Base-by-base conservation (phyloP, 2,329 filamentous ascomycete species). In the Diaporthe aspalathi region DNA sequence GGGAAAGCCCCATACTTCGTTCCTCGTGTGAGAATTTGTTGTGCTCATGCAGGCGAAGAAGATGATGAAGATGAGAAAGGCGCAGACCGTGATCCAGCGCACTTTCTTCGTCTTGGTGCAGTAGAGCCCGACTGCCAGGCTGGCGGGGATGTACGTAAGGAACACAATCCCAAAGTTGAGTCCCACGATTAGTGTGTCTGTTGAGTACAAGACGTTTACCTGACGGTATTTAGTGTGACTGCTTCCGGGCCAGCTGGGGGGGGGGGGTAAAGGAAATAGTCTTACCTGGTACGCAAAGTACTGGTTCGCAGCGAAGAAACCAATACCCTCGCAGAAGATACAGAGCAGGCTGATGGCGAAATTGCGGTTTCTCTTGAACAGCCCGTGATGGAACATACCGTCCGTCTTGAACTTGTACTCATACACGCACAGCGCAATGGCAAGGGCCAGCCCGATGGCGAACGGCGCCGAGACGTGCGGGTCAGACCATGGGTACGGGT, bases 271-370 rank as follows among this genome's bases (percentile, higher is more conserved):
- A 7, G 3, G 29, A 11, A 9, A 14, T 29, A 6, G 5, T 20
- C 50, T 49, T 40, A 68, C 67, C 74, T 84, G 76, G 62, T 81
- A 83, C n/a, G 81, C 78, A 49, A 83, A 83, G 75, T 84, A 84
- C 68, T 77, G 81, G 73, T 83, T 84, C n/a, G 78, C 79, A 0
- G 81, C 79, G 66, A 83, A 83, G 72, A 83, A 83, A 17, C 78
- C 78, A 0, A 83, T 65, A 17, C 82, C 82, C 66, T 83, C 82
- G 16, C 76, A 75, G 49, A 82, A 82, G 22, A 83, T 76, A 49
- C 79, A 81, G 11, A 79, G 53, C 2, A 81, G 70, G 0, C 79
- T 76, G 68, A 84, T 78, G 22, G 78, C 38, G 67, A 83, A 83
- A 73, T 83, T 83, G 45, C 81, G 77, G 67, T 79, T 77, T 32